Base-by-base conservation (phyloP, 2,329 filamentous ascomycete species). In the Pestalotiopsis fici region DNA sequence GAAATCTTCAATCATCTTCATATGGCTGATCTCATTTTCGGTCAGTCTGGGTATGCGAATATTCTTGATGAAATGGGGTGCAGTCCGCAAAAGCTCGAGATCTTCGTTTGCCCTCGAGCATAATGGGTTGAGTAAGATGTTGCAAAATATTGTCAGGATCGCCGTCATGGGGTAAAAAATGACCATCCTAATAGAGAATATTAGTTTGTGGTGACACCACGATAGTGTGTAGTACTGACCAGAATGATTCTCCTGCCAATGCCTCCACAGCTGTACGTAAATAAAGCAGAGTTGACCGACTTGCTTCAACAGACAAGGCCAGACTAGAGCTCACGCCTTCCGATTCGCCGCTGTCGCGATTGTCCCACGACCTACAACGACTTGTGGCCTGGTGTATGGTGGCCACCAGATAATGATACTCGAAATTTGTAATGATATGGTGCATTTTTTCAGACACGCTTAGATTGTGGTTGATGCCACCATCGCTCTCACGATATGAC, bases 81-180 rank as follows among this genome's bases (percentile, higher is more conserved):
- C 79, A 15, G 77, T 76, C 2, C 75, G 76, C 1, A 89, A 76
- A 0, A 87, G 77, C 4, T 80, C 78, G 4, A 88, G 71, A 66
- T 89, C 87, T 3, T 79, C 74, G 1, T 77, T 71, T 0, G 84
- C 80, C 28, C 81, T 76, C 0, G 80, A 75, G 28, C 83, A 76
- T 0, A 81, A 75, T 0, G 87, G 87, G 35, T 85, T 78, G 25
- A 80, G 76, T 0, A 89, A 75, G 35, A 88, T 81, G 67, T 85
- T 86, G 76, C 84, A 86, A 71, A 89, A 89, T 0, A 89, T 78
- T 1, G 81, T 82, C 65, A 88, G 77, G 15, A 87, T 77, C 1
- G 87, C 86, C 0, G 85, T 83, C 65, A 87, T 83, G 1, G 87
- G 86, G 65, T 89, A 89, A 71, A 87, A 88, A 2, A 87, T 78